Conservation (phyloP, 2,329 filamentous ascomycete species). For the Juglanconis sp. region DNA sequence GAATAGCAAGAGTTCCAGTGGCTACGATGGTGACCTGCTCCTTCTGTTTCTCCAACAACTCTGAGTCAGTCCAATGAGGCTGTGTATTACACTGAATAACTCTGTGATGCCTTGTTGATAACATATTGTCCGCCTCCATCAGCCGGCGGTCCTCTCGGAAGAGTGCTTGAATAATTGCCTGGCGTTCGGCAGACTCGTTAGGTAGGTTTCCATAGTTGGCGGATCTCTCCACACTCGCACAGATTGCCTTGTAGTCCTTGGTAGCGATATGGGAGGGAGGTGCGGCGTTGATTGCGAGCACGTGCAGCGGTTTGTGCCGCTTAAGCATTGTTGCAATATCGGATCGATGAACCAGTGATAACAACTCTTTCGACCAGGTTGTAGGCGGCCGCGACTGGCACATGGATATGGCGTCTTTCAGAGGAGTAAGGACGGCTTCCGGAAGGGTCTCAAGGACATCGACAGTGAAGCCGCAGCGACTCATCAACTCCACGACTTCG, state of each 20-base stretch:
- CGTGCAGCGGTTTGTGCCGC: conserved; percentile 40
- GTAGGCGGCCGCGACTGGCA: conserved; percentile 81
- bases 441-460: conserved; percentile 77
- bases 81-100: conserved; percentile 73
- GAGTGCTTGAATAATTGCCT: conserved; percentile 77
- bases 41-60: conserved; percentile 89
- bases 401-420: conserved; percentile 79
- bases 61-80: conserved; percentile 77
- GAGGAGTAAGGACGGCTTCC: conserved; percentile 73
- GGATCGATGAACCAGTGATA: conserved; percentile 75
- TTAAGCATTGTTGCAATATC: conserved; percentile 71
- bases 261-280: conserved; percentile 60
- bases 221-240: conserved; percentile 8
- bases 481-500: conserved; percentile 71
- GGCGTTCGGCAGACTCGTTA: conserved; percentile 66
- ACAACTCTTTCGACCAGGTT: conserved; percentile 67
- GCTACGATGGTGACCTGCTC: conserved; percentile 83
- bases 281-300: conserved; percentile 39
- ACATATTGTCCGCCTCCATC: conserved; percentile 76
- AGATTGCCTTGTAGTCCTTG: conserved; percentile 73
- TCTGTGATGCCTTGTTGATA: conserved; percentile 82
- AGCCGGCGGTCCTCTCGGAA: conserved; percentile 90
- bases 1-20: conserved; percentile 81
- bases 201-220: conserved; percentile 5
- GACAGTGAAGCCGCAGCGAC: conserved; percentile 63